Base-by-base conservation (phyloP, 2,329 filamentous ascomycete species). In the Periconia digitata region DNA sequence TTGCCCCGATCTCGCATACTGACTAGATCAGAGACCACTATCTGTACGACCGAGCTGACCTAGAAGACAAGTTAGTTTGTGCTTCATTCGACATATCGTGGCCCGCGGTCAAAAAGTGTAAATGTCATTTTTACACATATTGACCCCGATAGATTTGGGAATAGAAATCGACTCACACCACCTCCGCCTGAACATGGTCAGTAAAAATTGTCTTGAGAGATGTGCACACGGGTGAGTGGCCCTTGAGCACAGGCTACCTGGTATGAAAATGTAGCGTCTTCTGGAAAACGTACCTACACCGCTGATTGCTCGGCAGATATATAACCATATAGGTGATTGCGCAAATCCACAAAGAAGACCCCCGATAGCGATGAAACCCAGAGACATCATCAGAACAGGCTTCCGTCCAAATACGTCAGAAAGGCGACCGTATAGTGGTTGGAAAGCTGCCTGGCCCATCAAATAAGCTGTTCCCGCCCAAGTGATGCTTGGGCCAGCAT, bases 371-470 rank as follows among this genome's bases (percentile, higher is more conserved):
- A 87, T 69, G 12, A 84, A 64, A 0, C 72, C 71, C 7, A 85
- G 65, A 1, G 80, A 79, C 1, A 72, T 74, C 2, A 86, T 60
- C 43, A 82, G 80, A 6, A 86, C 54, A 13, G 44, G 45, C 49
- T 15, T 32, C 10, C 27, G 12, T 12, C 27, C 82, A 43, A 85
- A 77, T 1, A 85, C 79, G 63, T 85, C 82, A 0, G 82, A 84
- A 3, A 85, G 58, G 2, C 82, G 76, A 17, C 84, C 83, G 60
- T 86, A 86, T 0, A 87, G 74, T 50, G 85, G 81, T 54, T 84
- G 83, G 54, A 86, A 86, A 27, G 81, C 79, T 0, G 84, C 85
- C 49, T 80, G 81, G 23, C 79, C 79, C 39, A 83, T 77, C 38
- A 83, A 64, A 3, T 75, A 74, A 8, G 78, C 76, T 0, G 78